Evolutionary conservation across 2,329 filamentous ascomycete genomes (phyloP).

Genomic region (Dothistroma pini): DNA sequence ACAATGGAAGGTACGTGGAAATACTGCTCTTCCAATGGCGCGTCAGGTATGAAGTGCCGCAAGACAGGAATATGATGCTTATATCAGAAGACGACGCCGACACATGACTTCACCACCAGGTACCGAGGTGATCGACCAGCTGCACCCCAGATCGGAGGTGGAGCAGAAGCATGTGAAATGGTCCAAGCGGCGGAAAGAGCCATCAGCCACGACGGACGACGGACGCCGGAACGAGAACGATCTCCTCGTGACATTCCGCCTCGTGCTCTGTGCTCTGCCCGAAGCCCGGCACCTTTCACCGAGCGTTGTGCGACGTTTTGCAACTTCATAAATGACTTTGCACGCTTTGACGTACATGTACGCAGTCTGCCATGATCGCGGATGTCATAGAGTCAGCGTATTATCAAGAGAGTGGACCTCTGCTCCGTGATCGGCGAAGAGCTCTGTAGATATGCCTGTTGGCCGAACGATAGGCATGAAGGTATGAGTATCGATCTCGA

Average conservation of each 20-base stretch:
- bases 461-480: background rate
- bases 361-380: background rate
- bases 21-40: background rate
- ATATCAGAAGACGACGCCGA: constrained; percentile 9
- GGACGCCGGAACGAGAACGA: constrained; percentile 4
- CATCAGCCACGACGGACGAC: background rate
- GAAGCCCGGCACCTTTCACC: background rate
- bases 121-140: constrained; percentile 12
- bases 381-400: constrained; percentile 3
- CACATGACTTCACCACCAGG: constrained; percentile 12
- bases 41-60: background rate
- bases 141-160: constrained; percentile 6
- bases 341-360: constrained; percentile 1
- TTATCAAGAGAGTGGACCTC: background rate
- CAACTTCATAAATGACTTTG: background rate
- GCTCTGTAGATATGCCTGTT: constrained; percentile 6
- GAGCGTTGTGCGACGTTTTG: constrained; percentile 1
- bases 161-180: constrained; percentile 14
- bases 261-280: background rate
- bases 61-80: constrained; percentile 13
- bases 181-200: background rate
- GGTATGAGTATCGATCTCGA: background rate
- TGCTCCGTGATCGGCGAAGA: constrained; percentile 10
- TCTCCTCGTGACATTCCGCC: background rate
- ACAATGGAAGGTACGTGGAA: constrained; percentile 5